Conservation (phyloP, 1,284 basidiomycete genomes). For the Cryptococcus sp. region DNA sequence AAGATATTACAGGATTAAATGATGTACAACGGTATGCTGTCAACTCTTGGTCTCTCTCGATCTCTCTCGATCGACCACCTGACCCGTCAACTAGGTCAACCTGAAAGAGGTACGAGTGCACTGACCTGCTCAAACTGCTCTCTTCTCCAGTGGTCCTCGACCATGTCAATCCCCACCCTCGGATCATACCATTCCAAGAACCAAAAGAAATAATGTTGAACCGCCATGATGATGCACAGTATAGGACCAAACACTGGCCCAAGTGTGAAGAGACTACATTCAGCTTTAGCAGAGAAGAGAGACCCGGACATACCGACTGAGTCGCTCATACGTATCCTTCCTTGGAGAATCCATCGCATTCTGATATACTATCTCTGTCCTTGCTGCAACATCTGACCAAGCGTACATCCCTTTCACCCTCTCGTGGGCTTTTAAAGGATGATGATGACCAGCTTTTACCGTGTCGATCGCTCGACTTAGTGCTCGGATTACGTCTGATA, state of each 20-base stretch:
- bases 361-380: slow-evolving; percentile 80
- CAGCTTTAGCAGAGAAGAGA: too few species aligned
- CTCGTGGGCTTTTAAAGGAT: slow-evolving; percentile 71
- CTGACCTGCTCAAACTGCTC: background rate
- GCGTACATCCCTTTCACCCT: slow-evolving; percentile 78
- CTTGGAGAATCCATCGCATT: slow-evolving; percentile 60
- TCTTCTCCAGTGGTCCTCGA: slow-evolving; percentile 20
- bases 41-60: background rate
- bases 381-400: slow-evolving; percentile 73
- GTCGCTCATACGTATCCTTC: slow-evolving; percentile 64
- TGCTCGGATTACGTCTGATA: slow-evolving; percentile 75
- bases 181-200: slow-evolving; percentile 42
- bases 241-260: slow-evolving; percentile 50
- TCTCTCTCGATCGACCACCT: background rate
- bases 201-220: slow-evolving; percentile 47
- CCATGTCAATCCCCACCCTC: slow-evolving; percentile 40
- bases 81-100: background rate
- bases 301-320: slow-evolving; percentile 62
- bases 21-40: background rate
- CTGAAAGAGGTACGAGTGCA: background rate
- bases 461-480: slow-evolving; percentile 73
- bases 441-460: slow-evolving; percentile 65
- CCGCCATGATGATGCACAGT: slow-evolving; percentile 49
- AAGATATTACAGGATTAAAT: background rate
- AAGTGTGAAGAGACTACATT: slow-evolving; percentile 41